phyloP scores from a whole-genome alignment of 2,329 filamentous ascomycete species.

The Colletotrichum somersetense region DNA sequence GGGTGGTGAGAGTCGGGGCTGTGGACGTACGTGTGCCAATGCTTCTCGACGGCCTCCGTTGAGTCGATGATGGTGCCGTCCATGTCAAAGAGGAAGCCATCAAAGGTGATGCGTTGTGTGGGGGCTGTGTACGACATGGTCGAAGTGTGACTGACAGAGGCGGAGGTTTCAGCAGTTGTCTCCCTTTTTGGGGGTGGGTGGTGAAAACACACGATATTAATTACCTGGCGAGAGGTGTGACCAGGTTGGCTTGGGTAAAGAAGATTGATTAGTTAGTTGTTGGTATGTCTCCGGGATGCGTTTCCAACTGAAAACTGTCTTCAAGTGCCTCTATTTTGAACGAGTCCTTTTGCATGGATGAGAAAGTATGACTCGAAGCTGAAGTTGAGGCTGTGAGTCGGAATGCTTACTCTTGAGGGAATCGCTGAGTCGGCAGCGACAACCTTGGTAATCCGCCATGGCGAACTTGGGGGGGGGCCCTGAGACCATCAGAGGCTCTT shows the following conservation, averaged over 20 bases:
- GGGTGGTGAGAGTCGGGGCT: constrained; percentile 7
- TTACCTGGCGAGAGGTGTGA: neutral
- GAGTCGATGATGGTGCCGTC: constrained; percentile 88
- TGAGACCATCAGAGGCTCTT: constrained; percentile 5
- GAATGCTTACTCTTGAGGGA: constrained; percentile 4
- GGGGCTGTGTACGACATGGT: constrained; percentile 40
- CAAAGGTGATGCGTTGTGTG: constrained; percentile 52
- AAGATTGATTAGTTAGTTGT: neutral
- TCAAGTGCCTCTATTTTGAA: neutral
- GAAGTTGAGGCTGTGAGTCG: constrained; percentile 16
- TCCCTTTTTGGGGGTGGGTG: neutral
- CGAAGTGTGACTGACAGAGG: neutral
- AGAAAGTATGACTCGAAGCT: constrained; percentile 11
- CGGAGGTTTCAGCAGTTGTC: constrained; percentile 2
- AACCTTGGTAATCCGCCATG: constrained; percentile 26
- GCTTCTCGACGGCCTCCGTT: constrained; percentile 80
- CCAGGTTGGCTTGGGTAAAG: neutral
- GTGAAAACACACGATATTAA: neutral
- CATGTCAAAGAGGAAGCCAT: constrained; percentile 78
- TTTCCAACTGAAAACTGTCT: neutral
- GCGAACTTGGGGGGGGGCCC: neutral
- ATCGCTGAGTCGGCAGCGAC: constrained; percentile 24
- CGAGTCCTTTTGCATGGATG: neutral
- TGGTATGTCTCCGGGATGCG: neutral
- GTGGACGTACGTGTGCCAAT: constrained; percentile 75